These are phyloP conservation scores for Ballota nigra DNA, from an alignment of 257 asterid species.

Conservation along the genomic window DNA sequence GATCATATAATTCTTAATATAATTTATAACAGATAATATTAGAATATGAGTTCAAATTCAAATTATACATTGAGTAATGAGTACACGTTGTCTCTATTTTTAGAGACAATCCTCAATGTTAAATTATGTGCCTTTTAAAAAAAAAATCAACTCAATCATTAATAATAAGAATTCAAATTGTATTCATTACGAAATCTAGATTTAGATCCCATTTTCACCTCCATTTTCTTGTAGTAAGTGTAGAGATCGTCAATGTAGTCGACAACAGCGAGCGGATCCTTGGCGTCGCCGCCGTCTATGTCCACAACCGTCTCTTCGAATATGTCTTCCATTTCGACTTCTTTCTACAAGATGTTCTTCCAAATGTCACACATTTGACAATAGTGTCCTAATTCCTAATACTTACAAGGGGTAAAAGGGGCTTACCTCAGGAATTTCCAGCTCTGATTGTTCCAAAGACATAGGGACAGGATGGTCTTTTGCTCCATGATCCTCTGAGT, in stretches of 20 bases:
- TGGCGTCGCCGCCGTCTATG: conserved; percentile 63
- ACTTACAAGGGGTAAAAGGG: not conserved
- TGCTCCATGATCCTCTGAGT: conserved; percentile 42
- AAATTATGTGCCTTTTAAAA: not conserved
- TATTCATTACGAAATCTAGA: not conserved
- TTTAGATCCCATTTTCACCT: conserved; percentile 41
- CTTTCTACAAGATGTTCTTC: conserved; percentile 35
- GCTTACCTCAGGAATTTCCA: conserved; percentile 46
- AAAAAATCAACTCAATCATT: not conserved
- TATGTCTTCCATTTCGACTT: conserved; percentile 93
- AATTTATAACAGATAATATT: not conserved
- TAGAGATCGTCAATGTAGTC: conserved; percentile 84
- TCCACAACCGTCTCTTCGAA: conserved; percentile 66
- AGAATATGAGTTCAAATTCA: conserved; percentile 21
- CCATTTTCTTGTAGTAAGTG: conserved; percentile 69
- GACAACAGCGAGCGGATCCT: conserved; percentile 65
- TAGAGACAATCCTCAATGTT: not conserved
- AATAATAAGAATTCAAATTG: not conserved
- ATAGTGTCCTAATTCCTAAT: not conserved
- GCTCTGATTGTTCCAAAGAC: conserved; percentile 64
- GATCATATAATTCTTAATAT: not conserved
- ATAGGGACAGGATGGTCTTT: conserved; percentile 78
- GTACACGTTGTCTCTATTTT: conserved; percentile 15
- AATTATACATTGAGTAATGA: not conserved
- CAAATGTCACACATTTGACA: not conserved